Evolutionary conservation across 768 basidiomycete species (phyloP).

Genomic region (Suillus americanus): DNA sequence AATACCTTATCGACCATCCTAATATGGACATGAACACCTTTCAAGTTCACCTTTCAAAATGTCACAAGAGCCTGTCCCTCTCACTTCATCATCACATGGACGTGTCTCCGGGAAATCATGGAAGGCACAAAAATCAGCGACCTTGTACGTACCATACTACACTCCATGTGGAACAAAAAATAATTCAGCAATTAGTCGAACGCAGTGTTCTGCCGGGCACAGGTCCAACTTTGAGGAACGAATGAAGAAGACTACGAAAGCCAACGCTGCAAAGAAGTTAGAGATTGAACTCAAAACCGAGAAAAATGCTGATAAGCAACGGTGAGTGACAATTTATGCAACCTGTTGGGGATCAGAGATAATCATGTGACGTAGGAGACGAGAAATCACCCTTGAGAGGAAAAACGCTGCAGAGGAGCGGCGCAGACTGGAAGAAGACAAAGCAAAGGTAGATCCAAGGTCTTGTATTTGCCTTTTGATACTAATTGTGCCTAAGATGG

Average conservation of each 20-base stretch:
- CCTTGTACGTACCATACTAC: constrained; percentile 39
- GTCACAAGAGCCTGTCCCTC: constrained; percentile 21
- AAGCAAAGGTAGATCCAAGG: constrained; percentile 20
- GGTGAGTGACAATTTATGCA: constrained; percentile 37
- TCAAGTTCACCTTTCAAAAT: background rate
- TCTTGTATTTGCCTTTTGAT: background rate
- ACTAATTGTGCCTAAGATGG: constrained; percentile 54
- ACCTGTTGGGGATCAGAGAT: background rate
- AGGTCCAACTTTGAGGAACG: constrained; percentile 72
- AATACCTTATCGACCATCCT: background rate
- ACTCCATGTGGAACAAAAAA: constrained; percentile 1
- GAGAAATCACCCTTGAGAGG: constrained; percentile 68
- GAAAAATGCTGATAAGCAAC: constrained; percentile 63
- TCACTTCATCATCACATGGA: constrained; percentile 63
- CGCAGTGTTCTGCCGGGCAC: constrained; percentile 62
- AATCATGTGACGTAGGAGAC: constrained; percentile 43
- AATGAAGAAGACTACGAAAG: constrained; percentile 66
- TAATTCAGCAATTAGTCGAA: constrained; percentile 40
- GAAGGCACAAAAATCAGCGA: constrained; percentile 52
- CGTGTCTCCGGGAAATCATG: constrained; percentile 71
- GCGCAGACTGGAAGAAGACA: constrained; percentile 47
- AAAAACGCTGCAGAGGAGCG: constrained; percentile 75
- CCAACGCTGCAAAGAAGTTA: constrained; percentile 70
- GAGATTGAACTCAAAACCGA: constrained; percentile 74
- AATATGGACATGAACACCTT: background rate